These are phyloP conservation scores for Exophiala oligosperma DNA, from an alignment of 2,329 filamentous ascomycete species.

Conservation along the genomic window DNA sequence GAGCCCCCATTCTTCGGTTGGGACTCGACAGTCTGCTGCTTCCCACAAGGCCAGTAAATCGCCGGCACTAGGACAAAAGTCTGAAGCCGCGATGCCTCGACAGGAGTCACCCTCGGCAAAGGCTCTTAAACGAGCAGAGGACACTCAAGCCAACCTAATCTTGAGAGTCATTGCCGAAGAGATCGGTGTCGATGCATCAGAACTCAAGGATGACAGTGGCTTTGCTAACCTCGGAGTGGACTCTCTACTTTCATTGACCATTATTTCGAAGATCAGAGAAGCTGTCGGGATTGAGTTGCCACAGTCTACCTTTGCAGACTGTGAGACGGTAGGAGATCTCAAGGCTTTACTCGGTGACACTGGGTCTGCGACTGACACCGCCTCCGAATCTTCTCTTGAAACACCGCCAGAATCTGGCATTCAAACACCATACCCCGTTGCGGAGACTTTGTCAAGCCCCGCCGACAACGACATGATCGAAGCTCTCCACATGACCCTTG, in stretches of 20 bases:
- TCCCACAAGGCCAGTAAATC: not conserved
- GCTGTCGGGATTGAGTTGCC: conserved; percentile 59
- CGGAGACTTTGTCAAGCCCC: not conserved
- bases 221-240: conserved; percentile 63
- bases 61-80: conserved; percentile 48
- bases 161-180: conserved; percentile 37
- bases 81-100: not conserved
- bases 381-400: conserved; percentile 32
- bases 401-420: conserved; percentile 16
- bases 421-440: conserved; percentile 3
- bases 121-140: not conserved
- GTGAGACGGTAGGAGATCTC: conserved; percentile 56
- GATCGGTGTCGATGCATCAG: conserved; percentile 57
- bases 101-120: not conserved
- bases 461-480: conserved; percentile 31
- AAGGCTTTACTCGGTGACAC: conserved; percentile 50
- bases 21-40: not conserved
- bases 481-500: conserved; percentile 38
- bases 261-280: conserved; percentile 60
- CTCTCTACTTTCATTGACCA: conserved; percentile 59
- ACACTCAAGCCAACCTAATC: not conserved
- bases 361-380: not conserved
- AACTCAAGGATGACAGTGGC: conserved; percentile 57
- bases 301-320: conserved; percentile 56
- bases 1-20: not conserved